Conservation (phyloP, 352 stramenopile species). For the Phytophthora chlamydospora region DNA sequence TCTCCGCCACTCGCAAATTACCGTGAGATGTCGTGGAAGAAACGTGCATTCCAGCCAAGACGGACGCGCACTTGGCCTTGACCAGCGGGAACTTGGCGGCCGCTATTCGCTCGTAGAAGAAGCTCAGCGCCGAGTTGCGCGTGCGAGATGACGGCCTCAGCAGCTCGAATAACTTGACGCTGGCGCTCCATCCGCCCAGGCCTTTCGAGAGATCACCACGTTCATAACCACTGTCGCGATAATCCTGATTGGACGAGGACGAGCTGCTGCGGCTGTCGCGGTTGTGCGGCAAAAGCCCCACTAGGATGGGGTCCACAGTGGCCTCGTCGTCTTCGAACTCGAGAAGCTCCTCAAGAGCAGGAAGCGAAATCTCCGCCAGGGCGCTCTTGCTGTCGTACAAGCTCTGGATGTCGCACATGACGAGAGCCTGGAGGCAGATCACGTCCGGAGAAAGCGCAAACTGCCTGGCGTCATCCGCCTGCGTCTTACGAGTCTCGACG, state of each 20-base stretch:
- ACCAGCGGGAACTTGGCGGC: conserved; percentile 55
- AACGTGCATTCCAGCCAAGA: conserved; percentile 67
- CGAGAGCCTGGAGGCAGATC: conserved; percentile 66
- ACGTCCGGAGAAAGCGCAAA: conserved; percentile 62
- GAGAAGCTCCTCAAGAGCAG: conserved; percentile 70
- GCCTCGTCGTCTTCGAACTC: conserved; percentile 83
- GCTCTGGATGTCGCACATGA: conserved; percentile 83
- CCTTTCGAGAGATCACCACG: conserved; percentile 46
- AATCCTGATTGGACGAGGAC: conserved; percentile 41
- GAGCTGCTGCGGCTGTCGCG: conserved; percentile 47
- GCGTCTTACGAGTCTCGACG: conserved; percentile 8
- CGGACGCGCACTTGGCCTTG: conserved; percentile 75
- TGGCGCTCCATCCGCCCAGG: conserved; percentile 54
- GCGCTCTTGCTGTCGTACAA: conserved; percentile 82
- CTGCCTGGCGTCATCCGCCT: conserved; percentile 15
- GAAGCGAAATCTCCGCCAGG: conserved; percentile 65
- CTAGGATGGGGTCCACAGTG: conserved; percentile 52
- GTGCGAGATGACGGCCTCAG: conserved; percentile 51
- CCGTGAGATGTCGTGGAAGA: conserved; percentile 43
- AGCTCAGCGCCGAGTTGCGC: conserved; percentile 50
- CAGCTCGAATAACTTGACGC: conserved; percentile 51
- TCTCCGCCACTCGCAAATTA: conserved; percentile 67
- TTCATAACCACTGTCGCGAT: conserved; percentile 42
- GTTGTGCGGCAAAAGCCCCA: conserved; percentile 44
- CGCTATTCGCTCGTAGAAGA: conserved; percentile 68